Base-by-base conservation (phyloP, 2,329 filamentous ascomycete genomes). In the Thielaviopsis ethacetica region DNA sequence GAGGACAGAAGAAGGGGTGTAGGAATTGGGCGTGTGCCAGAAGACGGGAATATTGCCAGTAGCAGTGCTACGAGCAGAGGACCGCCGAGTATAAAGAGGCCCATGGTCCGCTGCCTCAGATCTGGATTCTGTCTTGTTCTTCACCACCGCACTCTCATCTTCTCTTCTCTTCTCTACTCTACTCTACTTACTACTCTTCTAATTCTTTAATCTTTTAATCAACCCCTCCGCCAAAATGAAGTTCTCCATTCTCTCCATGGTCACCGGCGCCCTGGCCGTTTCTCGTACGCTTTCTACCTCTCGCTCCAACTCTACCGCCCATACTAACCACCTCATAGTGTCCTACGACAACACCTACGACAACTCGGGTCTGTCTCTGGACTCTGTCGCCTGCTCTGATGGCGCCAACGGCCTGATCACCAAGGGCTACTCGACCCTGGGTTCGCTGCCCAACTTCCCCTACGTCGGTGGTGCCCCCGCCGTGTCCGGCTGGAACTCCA, bases 321-420 rank as follows among this genome's bases (percentile, higher is more conserved):
- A 50, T 12, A 34, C 41, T 57, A 49, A 56, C 30, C 19, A 12
- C 12, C 21, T 51, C 34, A 6, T 66, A 69, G 85, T 90, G 66
- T 84, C 83, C 63, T 91, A 84, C 71, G 86, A 91, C 71, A 71
- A 73, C 21, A 81, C 77, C 67, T 93, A 88, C 72, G 86, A 91
- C 67, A 72, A 84, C 63, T 68, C 68, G 53, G 64, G 64, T 61
- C 77, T 81, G 60, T 74, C 78, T 52, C 68, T 91, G 58, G 74
- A 71, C 38, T 68, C 66, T 5, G 76, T 89, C 52, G 68, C 82
- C 62, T 89, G 85, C 78, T 85, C 81, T 34, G 81, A 88, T 66
- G 85, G 85, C 58, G 53, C 62, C 62, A 84, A 87, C 70, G 85
- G 85, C 60, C 76, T 88, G 62, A 79, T 80, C 63, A 81, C 77